phyloP scores from a whole-genome alignment of 441 rosid species.

The Daphne laureola region DNA sequence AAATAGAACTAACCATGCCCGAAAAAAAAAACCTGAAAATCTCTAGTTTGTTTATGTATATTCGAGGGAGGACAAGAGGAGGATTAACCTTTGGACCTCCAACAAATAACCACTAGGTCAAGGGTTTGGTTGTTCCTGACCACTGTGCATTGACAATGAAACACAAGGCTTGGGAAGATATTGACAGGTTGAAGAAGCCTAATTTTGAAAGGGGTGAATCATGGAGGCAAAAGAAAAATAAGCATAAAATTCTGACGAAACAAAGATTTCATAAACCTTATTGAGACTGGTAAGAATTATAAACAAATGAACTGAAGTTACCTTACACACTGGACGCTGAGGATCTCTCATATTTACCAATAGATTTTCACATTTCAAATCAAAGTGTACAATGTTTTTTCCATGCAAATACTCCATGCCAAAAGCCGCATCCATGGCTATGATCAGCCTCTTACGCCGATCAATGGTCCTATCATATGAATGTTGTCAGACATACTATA shows the following conservation, averaged over 20 bases:
- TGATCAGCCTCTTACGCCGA: conserved; percentile 98
- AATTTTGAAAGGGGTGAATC: background rate
- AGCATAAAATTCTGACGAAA: background rate
- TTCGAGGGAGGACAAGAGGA: too few relatives aligned
- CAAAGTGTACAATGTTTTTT: conserved; percentile 95
- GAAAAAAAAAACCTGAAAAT: too few relatives aligned
- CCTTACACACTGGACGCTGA: conserved; percentile 98
- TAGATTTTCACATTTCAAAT: conserved; percentile 94
- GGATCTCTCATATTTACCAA: conserved; percentile 99
- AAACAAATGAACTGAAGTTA: conserved; percentile 16
- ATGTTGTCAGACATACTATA: conserved; percentile 22
- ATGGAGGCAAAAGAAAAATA: background rate
- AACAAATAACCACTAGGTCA: too few relatives aligned
- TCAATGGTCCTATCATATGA: conserved; percentile 63
- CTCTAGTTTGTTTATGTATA: too few relatives aligned
- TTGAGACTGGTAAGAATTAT: background rate
- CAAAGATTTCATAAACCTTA: conserved; percentile 12
- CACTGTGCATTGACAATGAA: too few relatives aligned
- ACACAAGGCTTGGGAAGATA: too few relatives aligned
- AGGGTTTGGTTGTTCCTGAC: too few relatives aligned
- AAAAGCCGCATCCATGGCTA: conserved; percentile 98
- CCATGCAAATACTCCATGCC: conserved; percentile 99
- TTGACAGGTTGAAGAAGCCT: too few relatives aligned
- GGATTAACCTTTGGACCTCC: too few relatives aligned
- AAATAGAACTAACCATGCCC: too few relatives aligned